Conservation (phyloP, 2,329 filamentous ascomycete species). For the Fusarium compactum region DNA sequence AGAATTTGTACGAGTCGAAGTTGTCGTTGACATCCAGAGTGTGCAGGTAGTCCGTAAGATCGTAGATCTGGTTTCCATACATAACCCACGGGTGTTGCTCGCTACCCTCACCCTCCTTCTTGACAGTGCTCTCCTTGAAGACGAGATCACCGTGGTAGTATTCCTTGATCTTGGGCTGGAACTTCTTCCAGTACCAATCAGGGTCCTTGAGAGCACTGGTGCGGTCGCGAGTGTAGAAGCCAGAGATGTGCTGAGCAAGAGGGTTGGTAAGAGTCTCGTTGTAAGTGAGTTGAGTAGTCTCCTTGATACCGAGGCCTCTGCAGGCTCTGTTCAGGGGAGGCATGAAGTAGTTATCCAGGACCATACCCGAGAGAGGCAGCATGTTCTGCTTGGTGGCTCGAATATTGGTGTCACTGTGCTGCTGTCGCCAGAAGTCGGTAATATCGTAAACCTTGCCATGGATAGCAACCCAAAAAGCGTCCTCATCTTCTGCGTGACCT, state of each 20-base stretch:
- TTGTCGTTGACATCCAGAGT: constrained; percentile 73
- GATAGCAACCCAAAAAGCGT: constrained; percentile 89
- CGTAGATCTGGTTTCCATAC: constrained; percentile 81
- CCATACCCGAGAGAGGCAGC: constrained; percentile 80
- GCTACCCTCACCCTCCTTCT: constrained; percentile 71
- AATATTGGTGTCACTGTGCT: constrained; percentile 81
- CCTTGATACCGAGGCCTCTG: constrained; percentile 73
- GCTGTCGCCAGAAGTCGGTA: constrained; percentile 83
- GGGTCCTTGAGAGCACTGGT: constrained; percentile 69
- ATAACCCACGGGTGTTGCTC: constrained; percentile 82
- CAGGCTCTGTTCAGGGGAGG: constrained; percentile 82
- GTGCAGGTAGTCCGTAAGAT: constrained; percentile 91
- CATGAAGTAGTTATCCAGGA: constrained; percentile 87
- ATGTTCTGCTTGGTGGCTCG: constrained; percentile 74
- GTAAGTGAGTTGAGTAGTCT: constrained; percentile 66
- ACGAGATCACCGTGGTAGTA: constrained; percentile 92
- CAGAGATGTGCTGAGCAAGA: constrained; percentile 76
- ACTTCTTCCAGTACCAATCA: constrained; percentile 82
- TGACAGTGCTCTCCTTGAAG: constrained; percentile 70
- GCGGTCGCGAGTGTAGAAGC: constrained; percentile 65
- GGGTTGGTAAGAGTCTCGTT: constrained; percentile 71
- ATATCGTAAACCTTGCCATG: constrained; percentile 93
- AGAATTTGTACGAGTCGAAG: constrained; percentile 72
- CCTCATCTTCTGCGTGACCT: constrained; percentile 76
- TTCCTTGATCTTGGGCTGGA: constrained; percentile 82